Percentiles rank a stretch among this genome's conserved stretches.
phyloP scores from a whole-genome alignment of 257 asterid species.

The Echites panduratus region DNA sequence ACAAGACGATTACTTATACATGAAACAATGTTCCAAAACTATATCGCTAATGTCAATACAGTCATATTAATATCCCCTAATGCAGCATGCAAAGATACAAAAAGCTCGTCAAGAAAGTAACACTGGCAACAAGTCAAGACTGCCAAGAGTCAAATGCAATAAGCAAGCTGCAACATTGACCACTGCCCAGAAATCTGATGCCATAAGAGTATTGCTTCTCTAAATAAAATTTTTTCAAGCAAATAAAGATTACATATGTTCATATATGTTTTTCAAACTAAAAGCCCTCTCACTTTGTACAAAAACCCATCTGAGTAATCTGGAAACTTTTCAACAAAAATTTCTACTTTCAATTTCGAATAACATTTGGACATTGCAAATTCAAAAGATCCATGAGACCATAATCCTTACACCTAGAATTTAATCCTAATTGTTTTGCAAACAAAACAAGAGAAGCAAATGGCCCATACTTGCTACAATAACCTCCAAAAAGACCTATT shows the following conservation, averaged over 20 bases:
- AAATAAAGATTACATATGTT: background rate
- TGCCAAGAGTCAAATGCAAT: background rate
- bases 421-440: background rate
- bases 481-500: background rate
- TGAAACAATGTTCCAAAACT: conserved; percentile 7
- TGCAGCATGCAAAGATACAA: conserved; percentile 4
- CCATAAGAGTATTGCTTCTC: background rate
- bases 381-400: background rate
- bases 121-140: background rate
- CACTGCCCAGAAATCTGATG: background rate
- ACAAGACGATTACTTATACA: conserved; percentile 16
- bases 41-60: background rate
- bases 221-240: background rate
- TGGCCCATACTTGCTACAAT: background rate
- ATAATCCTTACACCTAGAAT: background rate
- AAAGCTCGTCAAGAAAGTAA: background rate
- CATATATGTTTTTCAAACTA: background rate
- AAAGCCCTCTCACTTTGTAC: background rate
- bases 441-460: background rate
- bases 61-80: background rate
- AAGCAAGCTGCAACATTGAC: background rate
- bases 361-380: background rate
- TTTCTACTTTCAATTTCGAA: background rate
- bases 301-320: background rate
- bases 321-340: too few species aligned